Percentiles rank a stretch among this genome's conserved stretches.
phyloP scores from a whole-genome alignment of 345 rosid species.

The Eucalyptus shirleyi region DNA sequence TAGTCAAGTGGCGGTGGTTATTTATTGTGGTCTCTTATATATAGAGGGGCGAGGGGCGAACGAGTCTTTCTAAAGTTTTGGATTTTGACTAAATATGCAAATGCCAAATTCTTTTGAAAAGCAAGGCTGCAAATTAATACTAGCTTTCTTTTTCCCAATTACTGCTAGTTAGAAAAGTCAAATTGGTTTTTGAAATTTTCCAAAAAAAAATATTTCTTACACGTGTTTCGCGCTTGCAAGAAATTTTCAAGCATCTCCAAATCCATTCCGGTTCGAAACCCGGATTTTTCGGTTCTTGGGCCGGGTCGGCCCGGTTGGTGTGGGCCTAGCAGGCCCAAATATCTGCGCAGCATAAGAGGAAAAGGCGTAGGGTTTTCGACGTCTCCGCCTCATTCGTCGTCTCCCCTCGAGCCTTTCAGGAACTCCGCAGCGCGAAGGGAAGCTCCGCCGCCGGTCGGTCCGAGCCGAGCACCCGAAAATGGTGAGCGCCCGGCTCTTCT shows the following conservation, averaged over 20 bases:
- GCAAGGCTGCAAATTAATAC: not conserved
- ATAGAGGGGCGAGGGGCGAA: rapidly evolving
- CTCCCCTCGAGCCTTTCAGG: not conserved
- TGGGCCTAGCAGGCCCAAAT: not conserved
- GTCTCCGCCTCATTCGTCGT: not conserved
- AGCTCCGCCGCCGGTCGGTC: not conserved
- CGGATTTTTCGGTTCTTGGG: not conserved
- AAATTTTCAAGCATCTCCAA: not conserved
- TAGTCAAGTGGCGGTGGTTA: not conserved
- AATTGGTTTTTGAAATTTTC: not conserved
- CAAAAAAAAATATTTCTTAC: too few relatives aligned
- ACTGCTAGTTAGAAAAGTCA: not conserved
- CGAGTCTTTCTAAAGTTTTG: not conserved
- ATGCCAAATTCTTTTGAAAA: not conserved
- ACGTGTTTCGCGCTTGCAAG: not conserved
- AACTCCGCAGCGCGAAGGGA: not conserved
- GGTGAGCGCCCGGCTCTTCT: not conserved
- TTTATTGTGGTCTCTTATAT: not conserved
- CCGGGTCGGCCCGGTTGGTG: not conserved
- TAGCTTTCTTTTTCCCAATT: too few relatives aligned
- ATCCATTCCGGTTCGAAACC: not conserved
- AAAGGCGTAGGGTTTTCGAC: not conserved
- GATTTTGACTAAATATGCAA: not conserved
- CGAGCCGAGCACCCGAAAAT: not conserved
- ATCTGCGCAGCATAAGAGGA: not conserved